Evolutionary conservation across 768 basidiomycete genomes (phyloP).

Genomic region (Punctularia strigosozonata): DNA sequence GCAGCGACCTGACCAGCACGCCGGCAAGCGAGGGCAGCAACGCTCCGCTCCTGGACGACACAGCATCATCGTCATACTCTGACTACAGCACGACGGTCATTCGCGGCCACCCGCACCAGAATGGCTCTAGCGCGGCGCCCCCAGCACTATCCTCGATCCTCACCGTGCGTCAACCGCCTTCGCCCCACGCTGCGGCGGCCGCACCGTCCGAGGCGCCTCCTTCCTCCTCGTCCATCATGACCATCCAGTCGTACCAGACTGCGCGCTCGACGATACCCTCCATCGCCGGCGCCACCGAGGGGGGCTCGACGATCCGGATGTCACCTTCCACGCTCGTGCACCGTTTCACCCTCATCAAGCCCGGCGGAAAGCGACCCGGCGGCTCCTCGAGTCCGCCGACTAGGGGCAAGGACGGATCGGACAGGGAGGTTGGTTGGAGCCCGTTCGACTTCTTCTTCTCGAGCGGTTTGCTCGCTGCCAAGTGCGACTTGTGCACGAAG

Average conservation of each 20-base stretch:
- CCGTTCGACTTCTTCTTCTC: constrained; percentile 73
- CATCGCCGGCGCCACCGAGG: constrained; percentile 60
- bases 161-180: constrained; percentile 48
- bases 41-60: constrained; percentile 41
- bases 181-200: constrained; percentile 25
- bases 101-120: constrained; percentile 30
- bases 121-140: constrained; percentile 24
- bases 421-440: constrained; percentile 37
- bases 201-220: constrained; percentile 3
- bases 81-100: constrained; percentile 67
- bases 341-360: constrained; percentile 80
- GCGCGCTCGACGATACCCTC: constrained; percentile 38
- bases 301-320: constrained; percentile 55
- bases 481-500: constrained; percentile 77
- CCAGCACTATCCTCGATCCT: constrained; percentile 63
- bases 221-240: constrained; percentile 34
- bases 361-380: constrained; percentile 47
- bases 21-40: constrained; percentile 35
- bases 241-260: constrained; percentile 55
- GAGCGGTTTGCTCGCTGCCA: constrained; percentile 56
- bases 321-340: constrained; percentile 49
- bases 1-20: constrained; percentile 33
- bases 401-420: constrained; percentile 13
- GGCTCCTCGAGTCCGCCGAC: constrained; percentile 23
- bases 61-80: constrained; percentile 32